Evolutionary conservation across 116 monocot species (phyloP).

Genomic region (Papilionanthe hybrid): DNA sequence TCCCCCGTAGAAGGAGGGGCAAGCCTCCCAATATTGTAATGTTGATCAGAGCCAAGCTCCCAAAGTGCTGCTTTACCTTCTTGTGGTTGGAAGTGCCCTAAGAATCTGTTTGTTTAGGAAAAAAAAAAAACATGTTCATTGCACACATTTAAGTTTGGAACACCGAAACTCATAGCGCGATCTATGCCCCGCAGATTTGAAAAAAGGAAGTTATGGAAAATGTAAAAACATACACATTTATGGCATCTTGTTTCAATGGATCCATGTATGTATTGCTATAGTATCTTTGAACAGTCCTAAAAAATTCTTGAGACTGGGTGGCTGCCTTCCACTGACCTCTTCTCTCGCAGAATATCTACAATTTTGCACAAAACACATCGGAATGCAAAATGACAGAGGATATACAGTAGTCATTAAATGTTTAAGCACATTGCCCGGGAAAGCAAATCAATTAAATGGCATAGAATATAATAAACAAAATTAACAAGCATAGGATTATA

Average conservation of each 20-base stretch:
- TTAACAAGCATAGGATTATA: neutral
- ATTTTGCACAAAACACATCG: neutral
- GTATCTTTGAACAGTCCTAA: conserved; percentile 66
- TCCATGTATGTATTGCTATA: conserved; percentile 77
- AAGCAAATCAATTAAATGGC: conserved; percentile 3
- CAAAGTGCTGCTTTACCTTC: conserved; percentile 44
- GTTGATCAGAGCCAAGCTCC: conserved; percentile 53
- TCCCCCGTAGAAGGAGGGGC: conserved; percentile 25
- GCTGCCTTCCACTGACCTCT: conserved; percentile 77
- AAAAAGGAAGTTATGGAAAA: neutral
- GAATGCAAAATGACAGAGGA: neutral
- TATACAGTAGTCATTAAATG: neutral
- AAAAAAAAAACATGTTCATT: neutral
- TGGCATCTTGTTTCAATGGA: conserved; percentile 72
- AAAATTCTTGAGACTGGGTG: conserved; percentile 64
- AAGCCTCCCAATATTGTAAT: conserved; percentile 48
- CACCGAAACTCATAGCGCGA: neutral
- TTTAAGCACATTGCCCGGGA: neutral
- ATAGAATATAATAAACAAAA: neutral
- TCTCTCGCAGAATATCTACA: conserved; percentile 72
- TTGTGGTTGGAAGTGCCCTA: conserved; percentile 57
- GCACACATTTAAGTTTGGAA: neutral
- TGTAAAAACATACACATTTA: conserved; percentile 50
- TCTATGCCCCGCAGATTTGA: neutral
- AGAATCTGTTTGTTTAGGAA: conserved; percentile 19